Evolutionary conservation across 106 monocot genomes (phyloP), one percentile per base, ranked within the genome.

Genomic region (Iris macrosiphon): DNA sequence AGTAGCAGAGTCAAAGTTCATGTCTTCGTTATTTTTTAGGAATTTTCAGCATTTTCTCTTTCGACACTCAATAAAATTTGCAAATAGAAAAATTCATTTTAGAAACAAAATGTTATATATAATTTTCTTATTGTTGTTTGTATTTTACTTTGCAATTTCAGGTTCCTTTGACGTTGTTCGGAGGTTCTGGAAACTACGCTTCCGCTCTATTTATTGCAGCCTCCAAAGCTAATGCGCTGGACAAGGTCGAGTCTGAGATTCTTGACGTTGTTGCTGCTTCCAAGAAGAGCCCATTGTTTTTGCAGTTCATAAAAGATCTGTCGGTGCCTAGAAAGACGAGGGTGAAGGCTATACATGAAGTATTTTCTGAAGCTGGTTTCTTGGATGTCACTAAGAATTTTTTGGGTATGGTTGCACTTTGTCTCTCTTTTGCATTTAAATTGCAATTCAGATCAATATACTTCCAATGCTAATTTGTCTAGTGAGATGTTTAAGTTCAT

Each of bases 311-410:
- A 14, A 76, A 73, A 57, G 92, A 92, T 61, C 55, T 87, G 8
- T 92, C 92, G 28, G 79, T 79, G 30, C 82, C 79, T 14, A 75
- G 61, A 68, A 73, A 74, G 57, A 59, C 69, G 3, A 75, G 86
- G 44, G 79, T 92, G 34, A 87, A 82, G 66, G 86, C 82, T 49
- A 63, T 92, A 35, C 41, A 45, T 31, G 74, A 79, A 37, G 49
- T 92, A 28, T 86, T 87, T 68, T 55, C 76, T 62, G 68, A 92
- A 64, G 82, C 82, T 68, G 75, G 76, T 1, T 86, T 82, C 61
- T 70, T 82, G 31, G 86, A 92, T 61, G 47, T 86, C 52, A 92
- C 92, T 29, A 92, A 83, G 62, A 92, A 92, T 48, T 92, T 92
- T 54, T 30, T 92, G 45, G 72, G 92, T 92, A 85, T 65, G 77